phyloP scores from a whole-genome alignment of 345 rosid genomes.

The Euphorbia peplus region DNA sequence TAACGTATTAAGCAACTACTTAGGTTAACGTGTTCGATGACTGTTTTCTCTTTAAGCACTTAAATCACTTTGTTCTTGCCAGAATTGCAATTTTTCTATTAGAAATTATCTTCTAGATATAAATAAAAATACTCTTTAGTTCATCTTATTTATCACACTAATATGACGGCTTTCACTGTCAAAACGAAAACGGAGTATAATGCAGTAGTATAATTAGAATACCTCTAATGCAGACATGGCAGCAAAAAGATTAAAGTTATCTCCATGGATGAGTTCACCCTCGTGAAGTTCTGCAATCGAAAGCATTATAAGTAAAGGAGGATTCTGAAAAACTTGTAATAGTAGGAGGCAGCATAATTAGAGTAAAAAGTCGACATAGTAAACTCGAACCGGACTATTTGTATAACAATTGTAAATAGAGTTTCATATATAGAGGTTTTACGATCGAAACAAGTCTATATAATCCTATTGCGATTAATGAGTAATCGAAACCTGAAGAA shows the following conservation, averaged over 20 bases:
- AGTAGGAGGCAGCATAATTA: background rate
- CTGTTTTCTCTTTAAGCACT: too few species aligned
- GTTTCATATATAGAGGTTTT: too few species aligned
- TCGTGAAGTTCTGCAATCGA: conserved; percentile 56
- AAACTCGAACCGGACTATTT: too few species aligned
- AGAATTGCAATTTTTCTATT: background rate
- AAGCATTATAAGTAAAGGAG: background rate
- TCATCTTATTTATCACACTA: background rate
- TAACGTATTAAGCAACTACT: too few species aligned
- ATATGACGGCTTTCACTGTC: background rate
- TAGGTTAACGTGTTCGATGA: too few species aligned
- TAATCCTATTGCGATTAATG: too few species aligned
- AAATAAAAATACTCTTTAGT: background rate
- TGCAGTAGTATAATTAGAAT: conserved; percentile 6
- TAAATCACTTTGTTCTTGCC: too few species aligned
- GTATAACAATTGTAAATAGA: too few species aligned
- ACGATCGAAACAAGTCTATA: too few species aligned
- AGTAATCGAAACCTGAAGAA: conserved; percentile 68
- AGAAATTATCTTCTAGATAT: background rate
- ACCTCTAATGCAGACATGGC: conserved; percentile 99
- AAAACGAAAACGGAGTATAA: conserved; percentile 1
- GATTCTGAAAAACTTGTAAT: background rate
- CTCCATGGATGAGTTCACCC: conserved; percentile 84
- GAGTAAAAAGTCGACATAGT: too few species aligned
- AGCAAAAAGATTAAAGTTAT: conserved; percentile 91